Percentiles rank a stretch among this genome's conserved stretches.
These are phyloP conservation scores for Claviceps paspali DNA, from an alignment of 2,329 filamentous ascomycete genomes.

Conservation along the genomic window DNA sequence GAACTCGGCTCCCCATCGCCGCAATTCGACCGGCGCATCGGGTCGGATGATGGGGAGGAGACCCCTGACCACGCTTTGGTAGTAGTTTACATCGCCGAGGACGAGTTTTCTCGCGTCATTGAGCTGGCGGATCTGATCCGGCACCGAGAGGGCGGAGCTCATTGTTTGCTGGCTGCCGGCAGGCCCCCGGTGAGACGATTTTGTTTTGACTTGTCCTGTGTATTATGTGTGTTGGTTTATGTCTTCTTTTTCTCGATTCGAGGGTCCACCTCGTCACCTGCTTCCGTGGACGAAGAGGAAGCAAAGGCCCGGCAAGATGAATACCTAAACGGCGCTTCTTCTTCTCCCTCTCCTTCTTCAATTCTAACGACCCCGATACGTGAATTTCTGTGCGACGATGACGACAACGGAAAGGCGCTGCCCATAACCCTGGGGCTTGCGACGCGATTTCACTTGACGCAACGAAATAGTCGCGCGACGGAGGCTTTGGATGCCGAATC, in stretches of 20 bases:
- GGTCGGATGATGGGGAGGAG: slow-evolving; percentile 83
- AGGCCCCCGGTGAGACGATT: background rate
- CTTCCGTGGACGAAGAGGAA: background rate
- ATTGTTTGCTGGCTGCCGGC: slow-evolving; percentile 29
- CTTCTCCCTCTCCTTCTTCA: background rate
- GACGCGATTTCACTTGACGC: background rate
- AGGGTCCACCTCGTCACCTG: background rate
- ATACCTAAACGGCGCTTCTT: background rate
- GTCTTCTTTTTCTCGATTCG: background rate
- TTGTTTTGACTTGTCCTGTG: too few species aligned
- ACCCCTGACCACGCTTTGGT: slow-evolving; percentile 79
- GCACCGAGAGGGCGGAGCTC: slow-evolving; percentile 41
- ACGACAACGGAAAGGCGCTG: background rate
- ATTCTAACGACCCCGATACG: background rate
- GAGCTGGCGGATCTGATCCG: slow-evolving; percentile 73
- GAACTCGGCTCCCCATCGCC: slow-evolving; percentile 93
- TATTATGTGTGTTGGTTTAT: background rate
- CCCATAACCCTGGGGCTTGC: slow-evolving; percentile 1
- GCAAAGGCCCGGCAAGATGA: background rate
- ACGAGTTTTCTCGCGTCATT: slow-evolving; percentile 83
- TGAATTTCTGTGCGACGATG: slow-evolving; percentile 1
- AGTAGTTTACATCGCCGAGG: slow-evolving; percentile 72
- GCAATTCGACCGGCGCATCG: slow-evolving; percentile 59
- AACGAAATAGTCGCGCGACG: slow-evolving; percentile 1
- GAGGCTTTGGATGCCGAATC: slow-evolving; percentile 1